Evolutionary conservation across 306 rosid species (phyloP), one percentile per base, ranked within the genome.

Genomic region (Castanopsis chinensis): DNA sequence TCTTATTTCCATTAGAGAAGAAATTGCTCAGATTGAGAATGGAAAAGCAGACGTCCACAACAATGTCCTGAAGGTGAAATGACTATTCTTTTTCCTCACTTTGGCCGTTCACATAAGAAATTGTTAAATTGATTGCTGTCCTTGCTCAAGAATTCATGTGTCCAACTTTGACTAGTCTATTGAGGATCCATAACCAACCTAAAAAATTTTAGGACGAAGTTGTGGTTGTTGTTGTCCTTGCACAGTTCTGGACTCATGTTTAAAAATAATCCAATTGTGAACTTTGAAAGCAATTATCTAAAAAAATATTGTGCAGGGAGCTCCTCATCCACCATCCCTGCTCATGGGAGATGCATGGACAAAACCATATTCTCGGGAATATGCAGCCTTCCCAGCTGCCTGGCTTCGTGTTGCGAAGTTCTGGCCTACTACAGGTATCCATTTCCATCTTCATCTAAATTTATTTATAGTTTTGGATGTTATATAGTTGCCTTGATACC

Each of bases 281-380:
- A 67, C 51, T 69, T n/a, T 5, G 9, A 49, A 5, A 12, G n/a
- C 51, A 79, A 69, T 76, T 68, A 75, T 81, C 73, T 81, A 75
- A 79, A 78, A 54, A 57, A 13, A 70, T 19, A 6, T 68, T 72
- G 18, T 83, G 77, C 88, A 96, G 99, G 85, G 97, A 41, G 98
- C 99, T 69, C 98, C 99, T 85, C 99, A 96, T 85, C 98, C 99
- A 61, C 94, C 99, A 83, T 93, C 99, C 67, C 78, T 96, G 78
- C 96, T 96, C 53, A 96, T 96, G 99, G 99, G 91, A 82, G 97
- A 96, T 80, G 76, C 90, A 83, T 96, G 98, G 99, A 83, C 93
- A 52, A 96, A 93, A 82, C 99, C 98, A n/a, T 96, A 96, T 79
- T 79, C 98, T 63, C 87, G 98, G 80, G 97, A 93, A 52, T 93